Evolutionary conservation across 768 basidiomycete species (phyloP).

Genomic region (Suillus occidentalis): DNA sequence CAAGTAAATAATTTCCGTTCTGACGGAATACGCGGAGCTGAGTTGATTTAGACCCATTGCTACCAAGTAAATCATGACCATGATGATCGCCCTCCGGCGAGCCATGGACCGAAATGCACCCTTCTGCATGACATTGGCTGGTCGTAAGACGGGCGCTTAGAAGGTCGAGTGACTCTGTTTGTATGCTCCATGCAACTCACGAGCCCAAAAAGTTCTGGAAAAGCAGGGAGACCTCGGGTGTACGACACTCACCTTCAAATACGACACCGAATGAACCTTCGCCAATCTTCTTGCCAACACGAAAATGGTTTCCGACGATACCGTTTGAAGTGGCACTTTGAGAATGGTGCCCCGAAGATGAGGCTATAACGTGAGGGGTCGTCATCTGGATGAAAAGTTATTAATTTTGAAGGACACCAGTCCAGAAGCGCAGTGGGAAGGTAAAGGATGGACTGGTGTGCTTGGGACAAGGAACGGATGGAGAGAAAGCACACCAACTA

Average conservation of each 20-base stretch:
- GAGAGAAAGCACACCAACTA: constrained; percentile 20
- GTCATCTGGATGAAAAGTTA: constrained; percentile 47
- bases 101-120: constrained; percentile 9
- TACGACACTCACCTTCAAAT: constrained; percentile 72
- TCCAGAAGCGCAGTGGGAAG: constrained; percentile 27
- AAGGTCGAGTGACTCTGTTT: constrained; percentile 8
- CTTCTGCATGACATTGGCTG: constrained; percentile 9
- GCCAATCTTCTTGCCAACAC: constrained; percentile 98
- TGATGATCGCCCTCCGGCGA: not conserved
- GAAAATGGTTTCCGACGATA: constrained; percentile 77
- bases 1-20: constrained; percentile 8
- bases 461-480: constrained; percentile 24
- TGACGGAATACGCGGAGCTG: constrained; percentile 10
- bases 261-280: constrained; percentile 99
- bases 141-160: constrained; percentile 16
- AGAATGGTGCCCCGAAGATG: constrained; percentile 68
- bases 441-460: constrained; percentile 20
- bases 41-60: constrained; percentile 10
- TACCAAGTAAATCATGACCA: constrained; percentile 1
- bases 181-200: constrained; percentile 3
- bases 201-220: constrained; percentile 7
- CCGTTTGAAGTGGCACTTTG: constrained; percentile 64
- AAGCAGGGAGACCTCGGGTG: not conserved
- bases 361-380: constrained; percentile 82
- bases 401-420: constrained; percentile 26